Conservation (phyloP, 108 stramenopile species). For the Schizochytrium sp. region DNA sequence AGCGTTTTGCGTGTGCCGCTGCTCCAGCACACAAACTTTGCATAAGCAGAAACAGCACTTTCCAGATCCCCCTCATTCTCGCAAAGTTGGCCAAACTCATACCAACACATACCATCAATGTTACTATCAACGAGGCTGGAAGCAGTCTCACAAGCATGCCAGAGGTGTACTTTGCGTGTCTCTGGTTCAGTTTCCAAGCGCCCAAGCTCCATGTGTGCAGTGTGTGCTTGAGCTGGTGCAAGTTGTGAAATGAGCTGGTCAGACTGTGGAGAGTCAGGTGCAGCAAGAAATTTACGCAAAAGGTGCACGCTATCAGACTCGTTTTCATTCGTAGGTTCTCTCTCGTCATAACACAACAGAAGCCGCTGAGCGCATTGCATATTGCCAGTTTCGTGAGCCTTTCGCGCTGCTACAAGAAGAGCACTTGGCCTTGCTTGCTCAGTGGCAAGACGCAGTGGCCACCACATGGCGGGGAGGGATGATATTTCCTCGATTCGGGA, state of each 20-base stretch:
- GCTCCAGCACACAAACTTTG: conserved; percentile 11
- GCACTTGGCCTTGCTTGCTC: background rate
- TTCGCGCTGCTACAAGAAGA: background rate
- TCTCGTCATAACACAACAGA: background rate
- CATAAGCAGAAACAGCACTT: background rate
- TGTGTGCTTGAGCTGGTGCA: background rate
- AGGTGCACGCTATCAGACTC: background rate
- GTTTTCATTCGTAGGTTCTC: background rate
- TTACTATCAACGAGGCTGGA: background rate
- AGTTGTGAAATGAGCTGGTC: background rate
- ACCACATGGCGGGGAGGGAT: background rate
- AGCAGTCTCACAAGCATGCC: conserved; percentile 25
- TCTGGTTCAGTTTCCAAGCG: background rate
- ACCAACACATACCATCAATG: background rate
- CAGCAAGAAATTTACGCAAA: background rate
- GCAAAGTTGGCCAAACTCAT: background rate
- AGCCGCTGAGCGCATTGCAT: background rate
- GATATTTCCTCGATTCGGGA: background rate
- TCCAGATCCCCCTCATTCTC: background rate
- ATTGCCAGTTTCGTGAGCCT: background rate
- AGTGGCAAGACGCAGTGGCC: conserved; percentile 21
- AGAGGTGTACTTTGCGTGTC: conserved; percentile 11
- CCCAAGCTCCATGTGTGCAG: conserved; percentile 21
- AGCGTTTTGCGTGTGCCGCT: background rate
- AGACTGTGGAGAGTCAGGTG: background rate